A percentile compares a stretch with the other conserved stretches of the same genome.
These are phyloP conservation scores for Pyrus bretschneideri DNA, from an alignment of 306 rosid species.

Conservation along the genomic window DNA sequence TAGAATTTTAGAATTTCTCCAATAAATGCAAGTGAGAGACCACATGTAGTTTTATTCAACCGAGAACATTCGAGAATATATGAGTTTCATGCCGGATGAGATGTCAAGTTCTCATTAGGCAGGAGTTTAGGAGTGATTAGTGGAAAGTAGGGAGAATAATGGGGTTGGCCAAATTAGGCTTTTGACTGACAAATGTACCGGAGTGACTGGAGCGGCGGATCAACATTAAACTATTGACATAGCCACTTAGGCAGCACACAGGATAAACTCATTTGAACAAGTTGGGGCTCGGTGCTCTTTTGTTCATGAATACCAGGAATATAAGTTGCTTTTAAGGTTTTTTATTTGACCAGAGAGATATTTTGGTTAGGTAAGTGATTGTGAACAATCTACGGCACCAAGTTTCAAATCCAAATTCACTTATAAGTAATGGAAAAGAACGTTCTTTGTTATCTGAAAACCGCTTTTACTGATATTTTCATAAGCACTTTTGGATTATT, in stretches of 20 bases:
- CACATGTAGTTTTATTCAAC: too few species aligned
- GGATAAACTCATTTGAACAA: not conserved
- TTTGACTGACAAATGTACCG: not conserved
- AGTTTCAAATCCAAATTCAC: too few species aligned
- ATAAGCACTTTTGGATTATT: not conserved
- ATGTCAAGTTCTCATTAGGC: conserved; percentile 1
- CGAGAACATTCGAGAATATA: not conserved
- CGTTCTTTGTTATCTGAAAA: not conserved
- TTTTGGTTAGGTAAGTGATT: not conserved
- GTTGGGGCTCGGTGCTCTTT: conserved; percentile 4
- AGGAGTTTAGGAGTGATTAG: not conserved
- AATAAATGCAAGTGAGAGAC: too few species aligned
- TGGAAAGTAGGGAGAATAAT: not conserved
- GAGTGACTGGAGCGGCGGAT: not conserved
- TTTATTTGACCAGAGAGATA: not conserved
- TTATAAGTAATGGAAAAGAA: not conserved
- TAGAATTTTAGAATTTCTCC: too few species aligned
- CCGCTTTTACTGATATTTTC: not conserved
- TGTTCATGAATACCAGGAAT: not conserved
- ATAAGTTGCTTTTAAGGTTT: not conserved
- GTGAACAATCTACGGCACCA: too few species aligned
- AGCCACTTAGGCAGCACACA: not conserved
- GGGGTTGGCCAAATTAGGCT: not conserved
- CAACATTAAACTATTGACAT: not conserved
- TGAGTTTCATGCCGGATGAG: not conserved